phyloP scores from a whole-genome alignment of 2,329 filamentous ascomycete species.

The Neonectria magnoliae region DNA sequence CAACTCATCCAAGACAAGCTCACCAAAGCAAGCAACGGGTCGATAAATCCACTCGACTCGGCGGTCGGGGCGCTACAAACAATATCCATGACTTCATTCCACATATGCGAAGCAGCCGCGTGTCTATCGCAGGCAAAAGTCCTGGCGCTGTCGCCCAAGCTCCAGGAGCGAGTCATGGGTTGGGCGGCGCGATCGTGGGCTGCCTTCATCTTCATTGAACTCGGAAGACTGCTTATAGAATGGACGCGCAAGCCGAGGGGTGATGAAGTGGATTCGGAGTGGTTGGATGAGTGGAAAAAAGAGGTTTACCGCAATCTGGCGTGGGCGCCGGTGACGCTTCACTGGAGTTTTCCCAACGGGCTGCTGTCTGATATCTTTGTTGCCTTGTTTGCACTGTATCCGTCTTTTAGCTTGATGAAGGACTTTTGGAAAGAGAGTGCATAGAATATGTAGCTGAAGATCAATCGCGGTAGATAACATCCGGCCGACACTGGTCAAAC shows the following conservation, averaged over 20 bases:
- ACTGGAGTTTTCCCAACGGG: slow-evolving; percentile 20
- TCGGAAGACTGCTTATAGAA: slow-evolving; percentile 2
- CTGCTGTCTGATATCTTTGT: slow-evolving; percentile 16
- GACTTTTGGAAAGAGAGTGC: slow-evolving; percentile 14
- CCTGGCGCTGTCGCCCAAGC: slow-evolving; percentile 6
- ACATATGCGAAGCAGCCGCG: slow-evolving; percentile 15
- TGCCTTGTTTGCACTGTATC: slow-evolving; percentile 12
- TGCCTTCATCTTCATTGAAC: slow-evolving; percentile 10
- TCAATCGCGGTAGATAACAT: no score
- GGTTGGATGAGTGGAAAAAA: slow-evolving; percentile 13
- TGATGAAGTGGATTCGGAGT: not conserved
- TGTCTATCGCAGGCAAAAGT: slow-evolving; percentile 10
- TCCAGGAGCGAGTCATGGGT: slow-evolving; percentile 3
- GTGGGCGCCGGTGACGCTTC: slow-evolving; percentile 16
- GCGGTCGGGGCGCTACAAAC: not conserved
- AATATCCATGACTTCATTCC: slow-evolving; percentile 9
- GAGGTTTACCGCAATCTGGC: slow-evolving; percentile 17
- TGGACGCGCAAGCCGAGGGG: not conserved
- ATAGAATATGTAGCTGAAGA: not conserved
- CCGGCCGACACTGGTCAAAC: no score
- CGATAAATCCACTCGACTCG: not conserved
- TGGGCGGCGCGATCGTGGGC: slow-evolving; percentile 18
- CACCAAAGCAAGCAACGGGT: not conserved
- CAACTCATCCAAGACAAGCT: not conserved
- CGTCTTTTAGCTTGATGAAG: slow-evolving; percentile 15